phyloP scores from a whole-genome alignment of 2,329 filamentous ascomycete genomes.

The Fusarium sp. region DNA sequence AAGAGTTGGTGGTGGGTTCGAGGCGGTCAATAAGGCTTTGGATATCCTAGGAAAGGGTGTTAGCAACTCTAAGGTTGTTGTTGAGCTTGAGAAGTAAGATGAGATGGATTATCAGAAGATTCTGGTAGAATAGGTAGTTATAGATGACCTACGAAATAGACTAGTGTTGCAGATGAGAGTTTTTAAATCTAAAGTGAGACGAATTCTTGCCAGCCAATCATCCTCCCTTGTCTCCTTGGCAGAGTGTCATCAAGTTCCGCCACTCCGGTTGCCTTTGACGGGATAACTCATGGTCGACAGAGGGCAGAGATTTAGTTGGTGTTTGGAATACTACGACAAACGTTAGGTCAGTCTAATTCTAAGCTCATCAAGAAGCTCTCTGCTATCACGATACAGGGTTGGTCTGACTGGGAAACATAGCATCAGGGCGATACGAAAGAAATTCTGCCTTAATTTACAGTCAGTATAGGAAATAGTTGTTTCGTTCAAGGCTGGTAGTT shows the following conservation, averaged over 20 bases:
- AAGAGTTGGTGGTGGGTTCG: background rate
- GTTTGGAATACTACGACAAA: background rate
- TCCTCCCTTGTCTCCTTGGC: background rate
- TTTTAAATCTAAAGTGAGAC: no score
- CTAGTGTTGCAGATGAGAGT: background rate
- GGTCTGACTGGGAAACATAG: background rate
- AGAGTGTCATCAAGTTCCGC: background rate
- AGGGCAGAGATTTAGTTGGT: background rate
- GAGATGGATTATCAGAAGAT: accelerated
- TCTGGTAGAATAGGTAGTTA: background rate
- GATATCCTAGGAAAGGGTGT: background rate
- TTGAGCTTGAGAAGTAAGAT: background rate
- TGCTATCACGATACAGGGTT: background rate
- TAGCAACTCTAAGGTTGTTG: background rate
- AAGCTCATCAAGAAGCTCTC: background rate
- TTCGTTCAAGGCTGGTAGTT: background rate
- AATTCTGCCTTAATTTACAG: background rate
- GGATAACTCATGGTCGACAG: background rate
- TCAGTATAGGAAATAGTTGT: accelerated
- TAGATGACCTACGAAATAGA: no score
- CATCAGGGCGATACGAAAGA: background rate
- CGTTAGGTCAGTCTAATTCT: background rate
- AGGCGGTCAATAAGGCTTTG: background rate
- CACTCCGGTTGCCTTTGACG: accelerated
- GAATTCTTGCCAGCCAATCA: accelerated